Evolutionary conservation across 805 yeast genomes (phyloP).

Genomic region (Suhomyces faveliae): DNA sequence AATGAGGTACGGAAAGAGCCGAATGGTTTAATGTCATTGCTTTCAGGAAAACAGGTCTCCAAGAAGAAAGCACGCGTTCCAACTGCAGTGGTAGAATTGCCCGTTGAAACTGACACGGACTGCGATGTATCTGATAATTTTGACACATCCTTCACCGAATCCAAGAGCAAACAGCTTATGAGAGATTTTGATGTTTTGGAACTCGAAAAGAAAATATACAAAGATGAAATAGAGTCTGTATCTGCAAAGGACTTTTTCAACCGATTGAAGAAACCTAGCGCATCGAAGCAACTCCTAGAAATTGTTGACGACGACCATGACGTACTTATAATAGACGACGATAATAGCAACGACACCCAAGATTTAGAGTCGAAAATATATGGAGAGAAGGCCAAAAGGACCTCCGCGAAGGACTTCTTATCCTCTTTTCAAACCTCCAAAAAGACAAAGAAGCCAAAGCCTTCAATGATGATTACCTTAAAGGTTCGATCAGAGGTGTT

Average conservation of each 20-base stretch:
- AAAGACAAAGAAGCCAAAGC: not conserved
- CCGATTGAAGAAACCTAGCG: slow-evolving; percentile 7
- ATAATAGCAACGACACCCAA: slow-evolving; percentile 5
- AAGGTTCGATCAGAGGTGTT: slow-evolving; percentile 25
- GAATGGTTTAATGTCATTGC: slow-evolving; percentile 12
- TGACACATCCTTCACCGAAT: slow-evolving; percentile 13
- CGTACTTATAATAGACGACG: slow-evolving; percentile 1
- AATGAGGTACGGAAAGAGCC: not conserved
- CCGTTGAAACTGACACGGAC: slow-evolving; percentile 3
- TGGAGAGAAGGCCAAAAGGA: slow-evolving; percentile 17
- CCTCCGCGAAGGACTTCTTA: slow-evolving; percentile 44
- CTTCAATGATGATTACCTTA: slow-evolving; percentile 18
- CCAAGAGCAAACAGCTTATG: slow-evolving; percentile 12
- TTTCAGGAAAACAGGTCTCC: slow-evolving; percentile 16
- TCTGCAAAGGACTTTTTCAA: slow-evolving; percentile 21
- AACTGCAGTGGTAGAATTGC: not conserved
- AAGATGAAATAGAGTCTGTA: slow-evolving; percentile 14
- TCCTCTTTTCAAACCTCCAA: slow-evolving; percentile 43
- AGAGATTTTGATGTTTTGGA: slow-evolving; percentile 21
- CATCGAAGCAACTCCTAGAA: not conserved
- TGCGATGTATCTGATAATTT: slow-evolving; percentile 8
- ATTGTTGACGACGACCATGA: slow-evolving; percentile 3
- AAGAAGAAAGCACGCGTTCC: slow-evolving; percentile 9
- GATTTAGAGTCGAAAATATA: slow-evolving; percentile 22
- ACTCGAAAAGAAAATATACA: slow-evolving; percentile 22